Conservation (phyloP, 2,329 filamentous ascomycete genomes). For the Colletotrichum gigasporum region DNA sequence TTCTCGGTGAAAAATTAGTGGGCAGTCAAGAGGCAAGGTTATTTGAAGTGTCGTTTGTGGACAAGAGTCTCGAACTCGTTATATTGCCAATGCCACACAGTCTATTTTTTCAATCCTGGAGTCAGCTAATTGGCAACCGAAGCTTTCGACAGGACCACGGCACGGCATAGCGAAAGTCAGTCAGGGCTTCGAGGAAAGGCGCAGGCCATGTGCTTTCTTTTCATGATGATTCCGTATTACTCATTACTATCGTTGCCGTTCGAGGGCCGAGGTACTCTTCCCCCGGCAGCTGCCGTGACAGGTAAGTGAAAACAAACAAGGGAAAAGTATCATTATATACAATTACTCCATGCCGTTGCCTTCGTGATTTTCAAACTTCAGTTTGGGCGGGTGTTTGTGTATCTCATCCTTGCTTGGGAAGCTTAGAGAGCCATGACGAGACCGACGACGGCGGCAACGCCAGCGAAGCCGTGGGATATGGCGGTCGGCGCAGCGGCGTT, state of each 20-base stretch:
- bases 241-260: slow-evolving; percentile 5
- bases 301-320: not conserved
- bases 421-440: slow-evolving; percentile 14
- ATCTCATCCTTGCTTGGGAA: not conserved
- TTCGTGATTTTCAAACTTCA: too few species aligned
- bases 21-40: too few species aligned
- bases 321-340: not conserved
- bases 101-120: too few species aligned
- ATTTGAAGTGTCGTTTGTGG: too few species aligned
- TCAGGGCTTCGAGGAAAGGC: not conserved
- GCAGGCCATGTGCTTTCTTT: not conserved
- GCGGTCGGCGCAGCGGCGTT: slow-evolving; percentile 9
- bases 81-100: too few species aligned
- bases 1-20: too few species aligned
- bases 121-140: too few species aligned
- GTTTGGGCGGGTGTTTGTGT: not conserved
- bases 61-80: too few species aligned
- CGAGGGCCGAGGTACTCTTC: too few species aligned
- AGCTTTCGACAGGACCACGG: too few species aligned
- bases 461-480: slow-evolving; percentile 8
- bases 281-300: too few species aligned
- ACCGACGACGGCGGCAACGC: slow-evolving; percentile 13
- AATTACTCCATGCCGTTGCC: not conserved
- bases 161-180: too few species aligned
- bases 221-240: not conserved